A percentile compares a stretch with the other conserved stretches of the same genome.
Evolutionary conservation across 371 early-diverging fungal genomes (phyloP).

Genomic region (Funneliformis caledonium): DNA sequence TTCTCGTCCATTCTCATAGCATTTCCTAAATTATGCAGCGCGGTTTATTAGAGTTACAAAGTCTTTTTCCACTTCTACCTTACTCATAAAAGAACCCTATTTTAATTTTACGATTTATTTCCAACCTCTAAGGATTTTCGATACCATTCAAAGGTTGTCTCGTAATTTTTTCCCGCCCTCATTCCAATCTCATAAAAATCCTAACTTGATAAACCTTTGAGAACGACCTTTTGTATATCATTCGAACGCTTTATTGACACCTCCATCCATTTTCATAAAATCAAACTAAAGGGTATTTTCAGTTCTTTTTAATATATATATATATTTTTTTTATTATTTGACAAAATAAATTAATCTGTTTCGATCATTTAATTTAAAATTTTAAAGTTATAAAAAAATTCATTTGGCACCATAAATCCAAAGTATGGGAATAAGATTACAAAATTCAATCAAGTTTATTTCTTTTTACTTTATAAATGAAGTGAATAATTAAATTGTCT

Average conservation of each 20-base stretch:
- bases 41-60: conserved; percentile 58
- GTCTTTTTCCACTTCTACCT: conserved; percentile 63
- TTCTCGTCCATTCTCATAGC: conserved; percentile 38
- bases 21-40: not conserved
- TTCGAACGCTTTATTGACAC: conserved; percentile 61
- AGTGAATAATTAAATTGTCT: too few relatives aligned
- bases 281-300: too few relatives aligned
- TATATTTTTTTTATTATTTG: too few relatives aligned
- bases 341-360: too few relatives aligned
- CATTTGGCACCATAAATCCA: too few relatives aligned
- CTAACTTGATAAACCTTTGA: not conserved
- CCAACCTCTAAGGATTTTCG: conserved; percentile 56
- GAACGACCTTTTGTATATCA: conserved; percentile 49
- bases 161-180: conserved; percentile 40
- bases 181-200: conserved; percentile 1
- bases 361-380: too few relatives aligned
- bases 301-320: too few relatives aligned
- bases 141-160: conserved; percentile 67
- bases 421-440: too few relatives aligned
- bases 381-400: too few relatives aligned
- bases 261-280: conserved; percentile 1
- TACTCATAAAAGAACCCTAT: conserved; percentile 60
- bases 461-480: too few relatives aligned
- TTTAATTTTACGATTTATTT: not conserved
- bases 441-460: too few relatives aligned